Evolutionary conservation across 306 rosid genomes (phyloP).

Genomic region (Lathyrus aphaca): DNA sequence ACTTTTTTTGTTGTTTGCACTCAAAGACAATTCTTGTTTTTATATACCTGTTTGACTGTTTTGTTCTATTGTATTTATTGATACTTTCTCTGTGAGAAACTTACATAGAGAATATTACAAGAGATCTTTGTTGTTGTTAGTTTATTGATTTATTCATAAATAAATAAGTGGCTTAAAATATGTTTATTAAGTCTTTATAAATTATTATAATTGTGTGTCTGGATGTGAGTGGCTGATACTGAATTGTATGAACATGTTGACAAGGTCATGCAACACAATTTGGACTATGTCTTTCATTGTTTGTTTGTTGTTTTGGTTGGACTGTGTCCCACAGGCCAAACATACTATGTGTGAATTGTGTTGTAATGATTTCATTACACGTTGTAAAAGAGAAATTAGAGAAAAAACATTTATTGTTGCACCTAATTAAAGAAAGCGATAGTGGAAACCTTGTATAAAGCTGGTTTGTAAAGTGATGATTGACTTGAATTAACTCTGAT

Average conservation of each 20-base stretch:
- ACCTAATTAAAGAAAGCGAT: not conserved
- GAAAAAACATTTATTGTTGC: constrained; percentile 7
- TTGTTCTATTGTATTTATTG: constrained; percentile 24
- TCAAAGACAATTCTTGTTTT: constrained; percentile 33
- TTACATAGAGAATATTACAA: constrained; percentile 23
- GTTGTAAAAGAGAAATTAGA: not conserved
- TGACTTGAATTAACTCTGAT: too few species aligned
- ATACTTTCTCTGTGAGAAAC: constrained; percentile 26
- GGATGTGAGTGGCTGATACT: constrained; percentile 27
- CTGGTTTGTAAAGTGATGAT: too few species aligned
- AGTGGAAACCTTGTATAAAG: too few species aligned
- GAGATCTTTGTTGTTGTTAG: constrained; percentile 30
- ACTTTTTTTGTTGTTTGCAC: constrained; percentile 16
- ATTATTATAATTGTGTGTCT: constrained; percentile 28
- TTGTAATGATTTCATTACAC: constrained; percentile 21
- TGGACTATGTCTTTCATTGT: constrained; percentile 41
- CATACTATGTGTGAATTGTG: constrained; percentile 1
- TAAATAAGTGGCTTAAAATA: not conserved
- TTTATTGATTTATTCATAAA: constrained; percentile 29
- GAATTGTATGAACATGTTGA: constrained; percentile 39
- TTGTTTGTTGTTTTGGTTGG: constrained; percentile 35
- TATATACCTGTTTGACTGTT: constrained; percentile 18
- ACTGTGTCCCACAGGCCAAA: constrained; percentile 31
- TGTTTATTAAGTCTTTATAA: not conserved
- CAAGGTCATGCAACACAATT: constrained; percentile 41